Base-by-base conservation (phyloP, 139 green algal genomes). In the Micractinium conductrix region DNA sequence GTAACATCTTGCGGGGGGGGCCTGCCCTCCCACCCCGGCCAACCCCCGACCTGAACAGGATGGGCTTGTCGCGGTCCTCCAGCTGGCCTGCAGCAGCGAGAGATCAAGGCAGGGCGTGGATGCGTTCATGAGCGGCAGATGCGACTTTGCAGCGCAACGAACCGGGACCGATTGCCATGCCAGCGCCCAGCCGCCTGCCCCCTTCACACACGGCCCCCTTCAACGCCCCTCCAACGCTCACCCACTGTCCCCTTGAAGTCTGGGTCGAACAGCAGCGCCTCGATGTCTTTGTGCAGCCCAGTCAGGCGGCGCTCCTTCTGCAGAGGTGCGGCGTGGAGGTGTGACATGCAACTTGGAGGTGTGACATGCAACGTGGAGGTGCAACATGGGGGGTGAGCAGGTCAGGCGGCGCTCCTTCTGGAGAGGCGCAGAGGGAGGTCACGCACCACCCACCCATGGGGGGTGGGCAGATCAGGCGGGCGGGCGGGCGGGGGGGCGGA, bases 251-350 rank as follows among this genome's bases (percentile, higher is more conserved):
- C 63, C 63, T 84, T 80, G 78, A 43, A 80, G 50, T 83, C 19
- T 9, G 74, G 62, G 38, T 91, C 90, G 43, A 87, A 97, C 70
- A 97, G 79, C 78, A 97, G 85, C 65, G 95, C 91, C 79, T 91
- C 78, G 10, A 97, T 85, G 30, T 92, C 94, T 4, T 74, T 48
- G 80, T 97, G 92, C 81, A 97, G 87, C 30, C 68, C 68, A 1
- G 88, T 95, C 55, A 96, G 86, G n/a, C 94, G 89, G 9, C 88
- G 78, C 28, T 95, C 87, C 17, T 68, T 78, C 65, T 67, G 78
- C 74, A 65, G 26, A 1, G 44, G 42, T 6, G 63, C n/a, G n/a
- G n/a, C 62, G 5, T 43, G 65, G 65, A 2, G n/a, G n/a, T 70
- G 4, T 8, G 24, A 24, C 19, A 40, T 24, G 62, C 9, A 70